phyloP scores from a whole-genome alignment of 495 filamentous ascomycete genomes.

The Parathielavia hyrcaniae region DNA sequence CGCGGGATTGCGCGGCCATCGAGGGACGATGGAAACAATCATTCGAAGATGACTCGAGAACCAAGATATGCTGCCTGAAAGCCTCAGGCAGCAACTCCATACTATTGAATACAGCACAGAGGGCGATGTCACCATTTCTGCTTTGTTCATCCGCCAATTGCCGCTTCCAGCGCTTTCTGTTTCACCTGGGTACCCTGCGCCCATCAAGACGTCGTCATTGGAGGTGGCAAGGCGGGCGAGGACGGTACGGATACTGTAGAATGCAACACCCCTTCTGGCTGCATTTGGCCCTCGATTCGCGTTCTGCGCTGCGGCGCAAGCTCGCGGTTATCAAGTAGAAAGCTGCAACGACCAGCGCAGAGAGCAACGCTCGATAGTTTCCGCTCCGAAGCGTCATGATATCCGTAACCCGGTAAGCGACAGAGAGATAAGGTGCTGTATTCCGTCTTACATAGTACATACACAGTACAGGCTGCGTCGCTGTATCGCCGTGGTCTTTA shows the following conservation, averaged over 20 bases:
- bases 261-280: constrained; percentile 14
- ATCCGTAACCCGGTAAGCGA: no score
- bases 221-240: neutral
- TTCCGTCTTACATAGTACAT: no score
- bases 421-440: no score
- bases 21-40: constrained; percentile 4
- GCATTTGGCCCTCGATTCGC: constrained; percentile 15
- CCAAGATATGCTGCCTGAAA: neutral
- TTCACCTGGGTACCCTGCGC: neutral
- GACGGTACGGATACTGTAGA: neutral
- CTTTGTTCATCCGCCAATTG: constrained; percentile 6
- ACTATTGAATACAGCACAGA: neutral
- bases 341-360: neutral
- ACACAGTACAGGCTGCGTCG: no score
- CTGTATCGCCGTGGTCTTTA: no score
- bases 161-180: neutral
- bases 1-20: constrained; percentile 4
- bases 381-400: no score
- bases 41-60: neutral
- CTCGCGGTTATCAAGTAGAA: constrained; percentile 9
- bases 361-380: no score
- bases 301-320: constrained; percentile 8
- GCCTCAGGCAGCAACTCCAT: constrained; percentile 5
- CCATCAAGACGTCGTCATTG: neutral
- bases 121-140: constrained; percentile 4